phyloP scores from a whole-genome alignment of 1,284 basidiomycete species.

The Sparassis latifolia region DNA sequence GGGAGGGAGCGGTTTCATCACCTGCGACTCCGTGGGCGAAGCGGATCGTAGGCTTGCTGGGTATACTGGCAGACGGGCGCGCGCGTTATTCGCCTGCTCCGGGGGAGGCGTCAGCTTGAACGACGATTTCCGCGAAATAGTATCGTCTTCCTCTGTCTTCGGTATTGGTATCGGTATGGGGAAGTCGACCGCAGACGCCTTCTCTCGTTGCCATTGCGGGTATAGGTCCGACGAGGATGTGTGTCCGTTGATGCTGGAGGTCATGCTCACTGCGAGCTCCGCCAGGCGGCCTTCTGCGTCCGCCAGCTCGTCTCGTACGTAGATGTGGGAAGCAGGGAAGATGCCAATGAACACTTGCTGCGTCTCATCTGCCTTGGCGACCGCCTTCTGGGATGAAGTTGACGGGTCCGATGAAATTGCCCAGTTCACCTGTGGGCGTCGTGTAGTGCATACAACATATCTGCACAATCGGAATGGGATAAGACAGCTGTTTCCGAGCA shows the following conservation, averaged over 20 bases:
- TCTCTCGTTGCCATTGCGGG: slow-evolving; percentile 34
- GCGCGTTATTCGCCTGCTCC: slow-evolving; percentile 64
- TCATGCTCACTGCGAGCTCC: slow-evolving; percentile 51
- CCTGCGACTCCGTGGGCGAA: slow-evolving; percentile 52
- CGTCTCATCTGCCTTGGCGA: slow-evolving; percentile 58
- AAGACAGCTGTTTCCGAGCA: background rate
- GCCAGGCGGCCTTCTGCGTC: slow-evolving; percentile 85
- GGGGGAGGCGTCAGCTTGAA: slow-evolving; percentile 69
- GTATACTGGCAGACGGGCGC: slow-evolving; percentile 65
- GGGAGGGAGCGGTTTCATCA: slow-evolving; percentile 79
- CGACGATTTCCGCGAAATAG: slow-evolving; percentile 43
- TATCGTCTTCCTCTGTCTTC: slow-evolving; percentile 66
- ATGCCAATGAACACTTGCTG: slow-evolving; percentile 94
- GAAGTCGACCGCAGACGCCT: slow-evolving; percentile 18
- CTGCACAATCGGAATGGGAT: slow-evolving; percentile 30
- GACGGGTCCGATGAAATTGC: slow-evolving; percentile 49
- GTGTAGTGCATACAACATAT: slow-evolving; percentile 83
- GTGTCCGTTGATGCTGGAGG: slow-evolving; percentile 26
- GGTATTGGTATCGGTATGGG: slow-evolving; percentile 5
- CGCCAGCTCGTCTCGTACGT: slow-evolving; percentile 82
- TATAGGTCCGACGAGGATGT: slow-evolving; percentile 27
- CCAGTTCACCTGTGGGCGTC: slow-evolving; percentile 64
- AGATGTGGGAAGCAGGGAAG: slow-evolving; percentile 89
- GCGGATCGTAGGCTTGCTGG: slow-evolving; percentile 59
- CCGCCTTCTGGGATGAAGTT: slow-evolving; percentile 37